Base-by-base conservation (phyloP, 2,329 filamentous ascomycete species). In the Neofusicoccum ribis region DNA sequence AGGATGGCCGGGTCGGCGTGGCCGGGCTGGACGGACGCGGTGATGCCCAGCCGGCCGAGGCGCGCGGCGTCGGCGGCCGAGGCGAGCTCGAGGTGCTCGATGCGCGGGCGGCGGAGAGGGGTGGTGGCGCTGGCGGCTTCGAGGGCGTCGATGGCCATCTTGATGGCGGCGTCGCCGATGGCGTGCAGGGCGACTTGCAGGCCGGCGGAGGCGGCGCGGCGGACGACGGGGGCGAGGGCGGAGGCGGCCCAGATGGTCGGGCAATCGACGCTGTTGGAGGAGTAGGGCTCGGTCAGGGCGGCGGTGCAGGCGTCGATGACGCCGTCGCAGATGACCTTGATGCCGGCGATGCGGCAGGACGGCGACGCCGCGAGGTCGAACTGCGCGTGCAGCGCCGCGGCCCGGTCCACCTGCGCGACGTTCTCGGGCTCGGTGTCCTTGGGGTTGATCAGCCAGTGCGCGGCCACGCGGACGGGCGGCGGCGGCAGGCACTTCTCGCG, bases 1-100 rank as follows among this genome's bases (percentile, higher is more conserved):
- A 89, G 76, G 64, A 89, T 87, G 0, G 86, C 85, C 0, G 88
- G 88, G 73, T 97, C 93, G 69, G 93, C 91, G 77, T 93, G 96
- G 80, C 96, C 96, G 23, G 93, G 95, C 81, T 97, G 92, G 69
- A 97, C 96, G 65, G 91, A 91, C 66, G 96, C 93, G 64, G 92
- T 97, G 74, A 90, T 88, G 56, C 87, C 86, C 3, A 88, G 76
- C 27, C 77, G 71, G 5, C 86, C 87, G 0, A 90, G 80, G 1
- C 87, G 78, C 2, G 71, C 77, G 0, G 85, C 87, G 69, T 89
- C 88, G 64, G 80, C 78, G 0, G 80, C 78, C 0, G 81, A 81
- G 0, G 86, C 80, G 36, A 90, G 79, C 72, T 90, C 88, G 3
- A 90, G 77, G 70, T 90, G 88, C 74, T 90, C 88, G 68, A 90